Base-by-base conservation (phyloP, 1,139 yeast genomes). In the Yamadazyma diddensiae region DNA sequence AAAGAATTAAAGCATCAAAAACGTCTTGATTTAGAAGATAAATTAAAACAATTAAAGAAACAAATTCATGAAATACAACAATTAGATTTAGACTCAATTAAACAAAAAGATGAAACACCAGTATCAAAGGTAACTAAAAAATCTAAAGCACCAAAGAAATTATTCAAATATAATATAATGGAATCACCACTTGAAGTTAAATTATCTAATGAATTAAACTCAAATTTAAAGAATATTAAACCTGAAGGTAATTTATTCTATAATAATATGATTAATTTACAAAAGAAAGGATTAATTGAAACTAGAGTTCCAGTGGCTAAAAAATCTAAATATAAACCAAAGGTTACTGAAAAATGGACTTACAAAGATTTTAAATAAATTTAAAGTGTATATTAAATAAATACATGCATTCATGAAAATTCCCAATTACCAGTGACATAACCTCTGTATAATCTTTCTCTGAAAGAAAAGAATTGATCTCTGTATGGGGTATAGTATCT, bases 161-260 rank as follows among this genome's bases (percentile, higher is more conserved):
- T 74, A 34, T 68, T 69, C 33, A 83, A 78, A 50, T 77, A 82
- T 52, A 67, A 71, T 26, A 66, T 77, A 16, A 59, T 77, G 38
- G 82, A 79, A 34, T 73, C 73, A 26, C 82, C 84, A 20, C 58
- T 92, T 36, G 97, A 92, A 52, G 82, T 92, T 26, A 92, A 92
- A 59, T 73, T 94, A 35, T 79, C 95, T 12, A 92, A 87, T 52
- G 98, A 92, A 59, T 71, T 94, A 43, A 78, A 84, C 19, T 94
- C 85, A 47, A 85, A 94, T 18, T 68, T 94, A 52, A 77, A 96
- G 56, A 76, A 81, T 45, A 66, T 92, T 52, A 84, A 77, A 54
- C 94, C 97, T 0, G 98, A 94, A 63, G 98, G 98, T 15, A 86
- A 83, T 52, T 63, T 87, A 38, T 68, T 87, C 31, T 79, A 82